Base-by-base conservation (phyloP, 495 filamentous ascomycete species). In the Aspergillus conjunctus region DNA sequence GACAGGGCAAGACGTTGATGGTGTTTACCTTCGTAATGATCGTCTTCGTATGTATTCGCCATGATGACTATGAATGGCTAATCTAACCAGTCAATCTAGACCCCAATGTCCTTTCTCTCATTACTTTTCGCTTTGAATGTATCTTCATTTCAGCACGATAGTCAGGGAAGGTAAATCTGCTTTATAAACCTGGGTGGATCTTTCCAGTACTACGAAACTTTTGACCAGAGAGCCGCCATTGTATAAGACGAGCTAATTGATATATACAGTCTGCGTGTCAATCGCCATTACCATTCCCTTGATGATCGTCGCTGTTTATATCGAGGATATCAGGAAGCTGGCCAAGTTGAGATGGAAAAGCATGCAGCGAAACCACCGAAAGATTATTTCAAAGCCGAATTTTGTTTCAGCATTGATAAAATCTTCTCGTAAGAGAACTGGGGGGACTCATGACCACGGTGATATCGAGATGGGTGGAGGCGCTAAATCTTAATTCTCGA, bases 1-100 rank as follows among this genome's bases (percentile, higher is more conserved):
- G 73, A 32, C 85, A 88, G 59, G 73, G 76, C n/a, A 79, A 85
- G 54, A 85, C 81, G 0, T 79, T 87, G 51, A 83, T 88, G 76
- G 78, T 85, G 0, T 88, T 88, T 62, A 88, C 85, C 3, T 77
- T 86, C 49, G 81, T 85, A 4, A 85, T 81, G 0, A 82, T 86
- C 51, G 66, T 86, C 34, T 86, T 86, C 74, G 72, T 88, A 20
- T 49, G 65, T 65, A 14, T 37, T 17, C 7, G 5, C 18, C 2
- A 3, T 10, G 5, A 1, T 1, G 1, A 3, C 14, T 20, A 2
- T 20, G 32, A 3, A 22, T 32, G 18, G 18, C 7, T 7, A 10
- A 43, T 31, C n/a, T 11, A 4, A 20, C 7, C 5, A 30, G 43
- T 55, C 5, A 10, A 44, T 31, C 2, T 14, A 60, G 58, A 4